Conservation (phyloP, 2,329 filamentous ascomycete genomes). For the Dichotomopilus funicola region DNA sequence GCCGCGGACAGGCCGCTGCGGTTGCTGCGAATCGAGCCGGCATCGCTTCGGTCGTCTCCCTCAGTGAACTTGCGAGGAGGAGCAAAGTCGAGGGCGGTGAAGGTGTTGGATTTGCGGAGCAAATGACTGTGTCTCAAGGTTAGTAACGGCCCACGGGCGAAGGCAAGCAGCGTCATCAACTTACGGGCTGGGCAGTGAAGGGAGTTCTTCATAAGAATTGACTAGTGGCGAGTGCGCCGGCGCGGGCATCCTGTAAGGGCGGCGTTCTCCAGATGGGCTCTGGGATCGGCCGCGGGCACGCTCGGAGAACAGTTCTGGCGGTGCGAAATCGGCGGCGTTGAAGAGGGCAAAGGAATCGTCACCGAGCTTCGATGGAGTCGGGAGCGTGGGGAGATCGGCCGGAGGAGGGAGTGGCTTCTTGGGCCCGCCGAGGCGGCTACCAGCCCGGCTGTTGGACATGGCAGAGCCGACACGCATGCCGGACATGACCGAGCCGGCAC, state of each 20-base stretch:
- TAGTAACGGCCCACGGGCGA: background rate
- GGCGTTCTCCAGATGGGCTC: slow-evolving; percentile 56
- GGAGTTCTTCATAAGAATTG: slow-evolving; percentile 80
- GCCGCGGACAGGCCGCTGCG: slow-evolving; percentile 68
- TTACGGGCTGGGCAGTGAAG: slow-evolving; percentile 84
- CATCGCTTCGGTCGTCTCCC: slow-evolving; percentile 53
- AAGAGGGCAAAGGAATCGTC: slow-evolving; percentile 71
- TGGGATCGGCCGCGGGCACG: slow-evolving; percentile 62
- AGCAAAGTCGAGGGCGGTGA: slow-evolving; percentile 74
- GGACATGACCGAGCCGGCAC: slow-evolving; percentile 43
- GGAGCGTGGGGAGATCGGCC: slow-evolving; percentile 64
- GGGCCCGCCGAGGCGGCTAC: slow-evolving; percentile 34
- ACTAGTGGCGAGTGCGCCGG: slow-evolving; percentile 71
- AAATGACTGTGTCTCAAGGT: slow-evolving; percentile 47
- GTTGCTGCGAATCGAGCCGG: slow-evolving; percentile 65
- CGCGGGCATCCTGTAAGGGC: slow-evolving; percentile 68
- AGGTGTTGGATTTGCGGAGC: slow-evolving; percentile 70
- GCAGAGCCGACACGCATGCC: no score
- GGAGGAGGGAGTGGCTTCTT: slow-evolving; percentile 61
- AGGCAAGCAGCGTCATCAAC: slow-evolving; percentile 32
- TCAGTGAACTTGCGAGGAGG: slow-evolving; percentile 69
- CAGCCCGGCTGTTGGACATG: slow-evolving; percentile 32
- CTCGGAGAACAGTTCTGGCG: slow-evolving; percentile 61
- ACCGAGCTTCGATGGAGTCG: slow-evolving; percentile 76
- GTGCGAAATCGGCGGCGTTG: slow-evolving; percentile 75